Percentiles rank a stretch among this genome's conserved stretches.
Conservation (phyloP, 257 asterid genomes). For the Solanum lycopersicoides region DNA sequence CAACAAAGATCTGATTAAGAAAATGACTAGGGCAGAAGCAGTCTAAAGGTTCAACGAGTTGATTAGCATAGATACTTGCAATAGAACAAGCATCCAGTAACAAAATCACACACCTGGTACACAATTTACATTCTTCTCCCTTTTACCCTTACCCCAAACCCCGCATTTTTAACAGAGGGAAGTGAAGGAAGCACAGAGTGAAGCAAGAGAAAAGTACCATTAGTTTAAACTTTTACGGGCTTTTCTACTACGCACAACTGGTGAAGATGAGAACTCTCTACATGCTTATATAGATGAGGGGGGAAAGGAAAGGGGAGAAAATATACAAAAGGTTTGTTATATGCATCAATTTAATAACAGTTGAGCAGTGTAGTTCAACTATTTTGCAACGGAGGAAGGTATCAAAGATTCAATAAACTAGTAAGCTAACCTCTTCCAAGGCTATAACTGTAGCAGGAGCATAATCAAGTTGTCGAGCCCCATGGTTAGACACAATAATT, state of each 20-base stretch:
- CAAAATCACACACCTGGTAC: not conserved
- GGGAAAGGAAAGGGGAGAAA: not conserved
- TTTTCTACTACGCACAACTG: not conserved
- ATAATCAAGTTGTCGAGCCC: conserved; percentile 85
- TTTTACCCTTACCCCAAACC: not conserved
- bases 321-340: not conserved
- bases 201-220: not conserved
- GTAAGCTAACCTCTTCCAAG: conserved; percentile 54
- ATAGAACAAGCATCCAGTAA: not conserved
- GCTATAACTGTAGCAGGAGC: conserved; percentile 62
- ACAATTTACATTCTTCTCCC: not conserved
- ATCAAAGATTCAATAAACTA: not conserved
- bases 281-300: not conserved
- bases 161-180: not conserved
- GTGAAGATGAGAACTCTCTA: not conserved
- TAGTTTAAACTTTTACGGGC: not conserved
- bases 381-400: not conserved
- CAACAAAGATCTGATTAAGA: not conserved
- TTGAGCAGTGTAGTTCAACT: not conserved
- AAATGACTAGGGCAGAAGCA: not conserved
- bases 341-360: not conserved
- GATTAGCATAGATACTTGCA: not conserved
- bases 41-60: not conserved
- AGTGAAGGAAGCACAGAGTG: not conserved
- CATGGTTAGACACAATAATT: conserved; percentile 77